These are phyloP conservation scores for Myriosclerotinia curreyana DNA, from an alignment of 2,329 filamentous ascomycete genomes.

Conservation along the genomic window DNA sequence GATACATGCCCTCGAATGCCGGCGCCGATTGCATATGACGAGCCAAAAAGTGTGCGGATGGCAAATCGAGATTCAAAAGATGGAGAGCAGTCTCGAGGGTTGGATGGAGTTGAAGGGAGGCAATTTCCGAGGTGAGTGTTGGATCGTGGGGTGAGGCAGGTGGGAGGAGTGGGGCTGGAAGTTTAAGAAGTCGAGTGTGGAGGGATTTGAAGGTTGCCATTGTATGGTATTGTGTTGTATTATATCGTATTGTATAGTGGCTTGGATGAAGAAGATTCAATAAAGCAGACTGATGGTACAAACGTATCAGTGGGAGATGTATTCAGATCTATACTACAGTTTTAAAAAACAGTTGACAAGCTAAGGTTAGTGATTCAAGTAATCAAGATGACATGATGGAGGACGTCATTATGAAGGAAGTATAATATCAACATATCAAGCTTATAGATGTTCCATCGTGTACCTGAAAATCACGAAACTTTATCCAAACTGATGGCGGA, in stretches of 20 bases:
- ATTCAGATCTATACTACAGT: background rate
- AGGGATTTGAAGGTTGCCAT: conserved; percentile 16
- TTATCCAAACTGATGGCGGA: too few species aligned
- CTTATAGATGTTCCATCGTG: too few species aligned
- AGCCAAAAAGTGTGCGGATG: conserved; percentile 51
- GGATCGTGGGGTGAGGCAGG: conserved; percentile 27
- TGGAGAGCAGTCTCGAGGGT: conserved; percentile 50
- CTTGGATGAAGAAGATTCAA: background rate
- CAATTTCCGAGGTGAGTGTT: conserved; percentile 32
- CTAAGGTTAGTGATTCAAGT: background rate
- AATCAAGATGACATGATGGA: background rate
- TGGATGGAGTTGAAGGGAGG: conserved; percentile 45
- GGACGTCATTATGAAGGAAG: background rate
- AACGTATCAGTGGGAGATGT: background rate
- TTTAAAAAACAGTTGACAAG: background rate
- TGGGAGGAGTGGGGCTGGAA: conserved; percentile 34
- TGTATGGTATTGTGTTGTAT: background rate
- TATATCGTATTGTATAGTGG: background rate
- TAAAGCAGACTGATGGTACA: background rate
- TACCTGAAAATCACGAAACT: too few species aligned
- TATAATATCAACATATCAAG: too few species aligned
- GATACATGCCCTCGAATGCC: conserved; percentile 49
- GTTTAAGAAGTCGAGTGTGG: conserved; percentile 6
- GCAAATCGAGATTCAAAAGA: conserved; percentile 50
- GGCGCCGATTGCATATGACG: conserved; percentile 51